Conservation (phyloP, 768 basidiomycete species). For the Mycena belliarum region DNA sequence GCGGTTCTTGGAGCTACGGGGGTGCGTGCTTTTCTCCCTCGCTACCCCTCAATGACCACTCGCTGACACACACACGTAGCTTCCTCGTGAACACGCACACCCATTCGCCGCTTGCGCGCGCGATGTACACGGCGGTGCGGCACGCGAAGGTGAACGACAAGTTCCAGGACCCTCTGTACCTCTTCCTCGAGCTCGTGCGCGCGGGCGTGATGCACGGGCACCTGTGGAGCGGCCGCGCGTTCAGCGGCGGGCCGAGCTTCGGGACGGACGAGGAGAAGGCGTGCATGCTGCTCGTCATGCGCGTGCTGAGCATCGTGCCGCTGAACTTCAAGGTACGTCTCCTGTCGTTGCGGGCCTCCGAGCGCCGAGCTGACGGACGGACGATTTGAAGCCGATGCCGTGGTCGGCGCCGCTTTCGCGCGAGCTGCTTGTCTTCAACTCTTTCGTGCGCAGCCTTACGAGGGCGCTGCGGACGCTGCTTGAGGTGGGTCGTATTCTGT, state of each 20-base stretch:
- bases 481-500: conserved; percentile 47
- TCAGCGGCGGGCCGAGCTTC: conserved; percentile 94
- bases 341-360: too few relatives aligned
- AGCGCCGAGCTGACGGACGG: neutral
- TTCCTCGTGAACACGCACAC: conserved; percentile 88
- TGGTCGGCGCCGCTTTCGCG: conserved; percentile 98
- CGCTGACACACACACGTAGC: conserved; percentile 39
- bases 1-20: conserved; percentile 95
- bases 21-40: conserved; percentile 54
- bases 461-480: conserved; percentile 87
- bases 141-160: conserved; percentile 89
- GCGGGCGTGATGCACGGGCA: conserved; percentile 98
- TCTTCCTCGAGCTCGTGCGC: conserved; percentile 92
- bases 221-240: conserved; percentile 82
- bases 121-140: conserved; percentile 83
- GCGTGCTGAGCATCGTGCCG: conserved; percentile 93
- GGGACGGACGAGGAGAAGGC: conserved; percentile 86
- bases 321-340: conserved; percentile 84
- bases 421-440: conserved; percentile 97
- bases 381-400: conserved; percentile 66
- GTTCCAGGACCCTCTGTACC: conserved; percentile 94
- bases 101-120: conserved; percentile 87
- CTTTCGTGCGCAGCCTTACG: conserved; percentile 89
- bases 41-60: neutral
- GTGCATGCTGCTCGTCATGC: conserved; percentile 94